Conservation (phyloP, 2,329 filamentous ascomycete genomes). For the Myotisia sp. region DNA sequence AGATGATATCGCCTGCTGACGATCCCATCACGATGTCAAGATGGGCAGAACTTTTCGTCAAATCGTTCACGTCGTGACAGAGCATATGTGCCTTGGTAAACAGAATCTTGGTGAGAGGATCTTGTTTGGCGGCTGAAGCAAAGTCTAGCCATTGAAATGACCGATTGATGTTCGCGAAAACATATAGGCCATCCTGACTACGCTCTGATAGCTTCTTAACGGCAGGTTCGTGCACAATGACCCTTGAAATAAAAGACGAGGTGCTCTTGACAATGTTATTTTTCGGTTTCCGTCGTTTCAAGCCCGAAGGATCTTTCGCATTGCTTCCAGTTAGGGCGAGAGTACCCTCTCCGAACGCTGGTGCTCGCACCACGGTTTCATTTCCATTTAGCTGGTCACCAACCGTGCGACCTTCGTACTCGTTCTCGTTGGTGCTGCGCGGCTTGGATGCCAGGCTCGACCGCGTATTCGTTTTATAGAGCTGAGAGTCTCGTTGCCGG, state of each 20-base stretch:
- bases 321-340: conserved; percentile 49
- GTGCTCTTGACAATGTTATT: conserved; percentile 98
- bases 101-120: conserved; percentile 86
- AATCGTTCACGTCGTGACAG: conserved; percentile 78
- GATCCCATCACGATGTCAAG: conserved; percentile 92
- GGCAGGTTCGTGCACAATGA: conserved; percentile 74
- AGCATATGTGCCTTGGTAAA: conserved; percentile 94
- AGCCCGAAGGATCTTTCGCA: conserved; percentile 51
- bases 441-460: conserved; percentile 26
- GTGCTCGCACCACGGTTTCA: conserved; percentile 29
- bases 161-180: conserved; percentile 89
- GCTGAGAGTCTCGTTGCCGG: conserved; percentile 32
- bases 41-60: conserved; percentile 66
- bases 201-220: conserved; percentile 68
- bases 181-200: conserved; percentile 64
- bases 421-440: conserved; percentile 45
- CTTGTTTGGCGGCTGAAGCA: conserved; percentile 54
- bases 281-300: conserved; percentile 83
- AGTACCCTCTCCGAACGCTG: conserved; percentile 78
- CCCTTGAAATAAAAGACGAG: conserved; percentile 93
- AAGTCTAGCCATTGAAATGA: conserved; percentile 94
- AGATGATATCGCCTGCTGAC: conserved; percentile 91
- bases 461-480: conserved; percentile 41
- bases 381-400: conserved; percentile 42
- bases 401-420: conserved; percentile 46